Evolutionary conservation across 2,329 filamentous ascomycete species (phyloP).

Genomic region (Colletotrichum incanum): DNA sequence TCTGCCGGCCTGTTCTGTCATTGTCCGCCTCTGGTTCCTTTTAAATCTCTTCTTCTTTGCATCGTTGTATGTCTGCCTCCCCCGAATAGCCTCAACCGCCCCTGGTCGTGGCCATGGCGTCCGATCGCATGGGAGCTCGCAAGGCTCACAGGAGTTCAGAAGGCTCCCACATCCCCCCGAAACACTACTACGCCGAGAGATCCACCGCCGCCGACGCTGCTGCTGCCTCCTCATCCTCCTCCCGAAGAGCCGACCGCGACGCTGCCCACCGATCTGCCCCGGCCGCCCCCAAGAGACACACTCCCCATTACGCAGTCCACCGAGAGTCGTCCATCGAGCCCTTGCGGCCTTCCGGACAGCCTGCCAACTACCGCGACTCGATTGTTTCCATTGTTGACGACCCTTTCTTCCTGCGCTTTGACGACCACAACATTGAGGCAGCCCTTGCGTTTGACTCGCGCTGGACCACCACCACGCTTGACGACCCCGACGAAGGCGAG

Average conservation of each 20-base stretch:
- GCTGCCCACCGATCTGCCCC: slow-evolving; percentile 44
- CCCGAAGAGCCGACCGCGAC: slow-evolving; percentile 42
- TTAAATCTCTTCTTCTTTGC: slow-evolving; percentile 9
- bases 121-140: slow-evolving; percentile 41
- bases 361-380: slow-evolving; percentile 60
- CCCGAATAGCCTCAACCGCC: slow-evolving; percentile 26
- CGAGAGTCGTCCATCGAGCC: slow-evolving; percentile 43
- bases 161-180: slow-evolving; percentile 41
- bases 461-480: slow-evolving; percentile 44
- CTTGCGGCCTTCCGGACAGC: slow-evolving; percentile 48
- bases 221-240: slow-evolving; percentile 27
- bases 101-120: slow-evolving; percentile 43
- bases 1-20: slow-evolving; percentile 6
- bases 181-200: slow-evolving; percentile 24
- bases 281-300: slow-evolving; percentile 41
- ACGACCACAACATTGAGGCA: slow-evolving; percentile 54
- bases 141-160: slow-evolving; percentile 46
- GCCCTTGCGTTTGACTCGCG: slow-evolving; percentile 47
- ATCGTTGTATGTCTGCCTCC: slow-evolving; percentile 26
- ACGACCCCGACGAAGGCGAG: slow-evolving; percentile 46
- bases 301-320: slow-evolving; percentile 41
- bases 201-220: slow-evolving; percentile 24
- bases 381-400: slow-evolving; percentile 70
- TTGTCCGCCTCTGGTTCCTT: slow-evolving; percentile 1
- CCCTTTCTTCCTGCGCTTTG: slow-evolving; percentile 67